Percentiles rank a stretch among this genome's conserved stretches.
Evolutionary conservation across 345 rosid genomes (phyloP).

Genomic region (Brassica juncea): DNA sequence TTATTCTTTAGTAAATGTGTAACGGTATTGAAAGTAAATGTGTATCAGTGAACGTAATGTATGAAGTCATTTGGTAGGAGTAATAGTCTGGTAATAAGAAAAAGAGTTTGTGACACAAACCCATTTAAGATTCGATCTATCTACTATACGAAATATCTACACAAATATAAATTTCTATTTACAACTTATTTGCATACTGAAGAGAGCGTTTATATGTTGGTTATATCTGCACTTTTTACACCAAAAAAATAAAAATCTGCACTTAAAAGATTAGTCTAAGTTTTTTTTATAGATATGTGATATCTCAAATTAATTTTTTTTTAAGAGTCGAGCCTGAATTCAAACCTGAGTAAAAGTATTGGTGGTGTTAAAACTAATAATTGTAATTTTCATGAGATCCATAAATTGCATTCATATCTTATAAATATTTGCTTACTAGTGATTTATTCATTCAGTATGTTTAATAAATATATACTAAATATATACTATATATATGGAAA

Average conservation of each 20-base stretch:
- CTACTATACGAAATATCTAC: too few species aligned
- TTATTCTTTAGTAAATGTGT: neutral
- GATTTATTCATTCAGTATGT: neutral
- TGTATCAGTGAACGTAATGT: constrained; percentile 7
- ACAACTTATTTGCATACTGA: too few species aligned
- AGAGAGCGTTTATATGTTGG: too few species aligned
- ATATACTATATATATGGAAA: neutral
- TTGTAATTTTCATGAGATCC: constrained; percentile 4
- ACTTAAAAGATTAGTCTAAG: too few species aligned
- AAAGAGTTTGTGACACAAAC: too few species aligned
- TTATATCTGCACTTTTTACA: too few species aligned
- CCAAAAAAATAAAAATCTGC: too few species aligned
- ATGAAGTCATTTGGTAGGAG: neutral
- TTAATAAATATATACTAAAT: too few species aligned
- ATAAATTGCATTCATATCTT: neutral
- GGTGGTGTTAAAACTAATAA: neutral
- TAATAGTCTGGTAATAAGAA: neutral
- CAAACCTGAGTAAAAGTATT: neutral
- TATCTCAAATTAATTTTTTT: too few species aligned
- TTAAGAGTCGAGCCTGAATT: neutral
- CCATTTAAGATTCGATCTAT: too few species aligned
- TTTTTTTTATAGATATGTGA: too few species aligned
- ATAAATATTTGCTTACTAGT: neutral
- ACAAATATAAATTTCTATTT: too few species aligned
- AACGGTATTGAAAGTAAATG: neutral